A percentile compares a stretch with the other conserved stretches of the same genome.
These are phyloP conservation scores for Sporobolomyces roseus DNA, from an alignment of 768 basidiomycete genomes.

Conservation along the genomic window DNA sequence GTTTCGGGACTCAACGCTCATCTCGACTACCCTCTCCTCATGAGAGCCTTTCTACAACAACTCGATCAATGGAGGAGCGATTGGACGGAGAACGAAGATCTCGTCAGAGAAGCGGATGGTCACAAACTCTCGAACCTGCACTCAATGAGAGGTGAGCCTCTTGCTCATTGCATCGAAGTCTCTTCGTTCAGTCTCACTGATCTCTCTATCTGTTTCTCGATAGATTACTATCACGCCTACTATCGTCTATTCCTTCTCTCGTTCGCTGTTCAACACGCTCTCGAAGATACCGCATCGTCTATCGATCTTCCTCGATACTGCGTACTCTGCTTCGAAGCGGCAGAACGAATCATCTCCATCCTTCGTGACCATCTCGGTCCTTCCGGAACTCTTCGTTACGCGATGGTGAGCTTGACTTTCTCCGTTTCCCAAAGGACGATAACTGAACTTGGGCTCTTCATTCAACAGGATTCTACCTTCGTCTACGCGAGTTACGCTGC, in stretches of 20 bases:
- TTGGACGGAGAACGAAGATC: slow-evolving; percentile 45
- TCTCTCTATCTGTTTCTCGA: background rate
- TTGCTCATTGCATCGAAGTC: too few relatives aligned
- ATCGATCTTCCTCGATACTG: slow-evolving; percentile 40
- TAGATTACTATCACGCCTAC: slow-evolving; percentile 36
- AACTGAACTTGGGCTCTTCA: background rate
- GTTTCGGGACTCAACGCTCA: slow-evolving; percentile 76
- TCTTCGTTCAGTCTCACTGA: background rate
- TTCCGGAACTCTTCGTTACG: slow-evolving; percentile 70
- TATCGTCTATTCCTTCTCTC: slow-evolving; percentile 75
- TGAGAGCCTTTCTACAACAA: slow-evolving; percentile 79
- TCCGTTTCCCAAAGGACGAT: background rate
- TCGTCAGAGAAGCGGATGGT: slow-evolving; percentile 5
- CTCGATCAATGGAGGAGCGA: slow-evolving; percentile 63
- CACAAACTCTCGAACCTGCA: background rate
- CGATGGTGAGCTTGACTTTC: slow-evolving; percentile 52
- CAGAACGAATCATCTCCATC: slow-evolving; percentile 50
- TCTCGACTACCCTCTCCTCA: slow-evolving; percentile 77
- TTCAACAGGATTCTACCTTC: slow-evolving; percentile 66
- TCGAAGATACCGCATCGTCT: slow-evolving; percentile 57
- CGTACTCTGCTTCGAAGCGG: slow-evolving; percentile 37
- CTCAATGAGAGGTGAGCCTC: slow-evolving; percentile 11
- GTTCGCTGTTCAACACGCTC: slow-evolving; percentile 92
- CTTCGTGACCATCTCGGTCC: slow-evolving; percentile 77
- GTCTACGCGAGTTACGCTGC: slow-evolving; percentile 92